Percentiles rank a stretch among this genome's conserved stretches.
phyloP scores from a whole-genome alignment of 495 filamentous ascomycete species.

The Emericellopsis terricola region DNA sequence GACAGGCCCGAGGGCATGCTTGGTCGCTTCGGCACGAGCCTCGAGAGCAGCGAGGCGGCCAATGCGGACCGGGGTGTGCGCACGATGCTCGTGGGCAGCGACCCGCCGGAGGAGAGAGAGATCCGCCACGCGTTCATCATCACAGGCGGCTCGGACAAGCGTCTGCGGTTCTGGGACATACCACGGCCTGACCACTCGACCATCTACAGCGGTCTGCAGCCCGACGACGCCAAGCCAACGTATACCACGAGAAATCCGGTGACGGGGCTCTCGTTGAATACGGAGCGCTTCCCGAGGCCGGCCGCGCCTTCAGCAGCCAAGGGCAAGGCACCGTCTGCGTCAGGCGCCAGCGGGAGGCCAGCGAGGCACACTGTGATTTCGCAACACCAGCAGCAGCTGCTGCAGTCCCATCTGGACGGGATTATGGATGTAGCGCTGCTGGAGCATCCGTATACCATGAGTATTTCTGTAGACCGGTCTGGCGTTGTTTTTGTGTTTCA shows the following conservation, averaged over 20 bases:
- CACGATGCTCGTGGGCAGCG: slow-evolving; percentile 36
- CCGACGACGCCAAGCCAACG: slow-evolving; percentile 49
- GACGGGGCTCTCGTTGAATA: slow-evolving; percentile 48
- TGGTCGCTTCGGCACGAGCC: slow-evolving; percentile 61
- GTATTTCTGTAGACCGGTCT: slow-evolving; percentile 75
- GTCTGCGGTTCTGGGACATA: slow-evolving; percentile 86
- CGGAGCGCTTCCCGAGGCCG: slow-evolving; percentile 43
- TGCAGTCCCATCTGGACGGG: slow-evolving; percentile 75
- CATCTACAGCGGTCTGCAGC: slow-evolving; percentile 62
- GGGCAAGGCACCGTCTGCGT: slow-evolving; percentile 14
- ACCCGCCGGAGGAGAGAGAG: slow-evolving; percentile 38
- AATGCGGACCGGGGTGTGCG: slow-evolving; percentile 38
- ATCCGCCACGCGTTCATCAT: slow-evolving; percentile 52
- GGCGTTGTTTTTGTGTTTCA: slow-evolving; percentile 81
- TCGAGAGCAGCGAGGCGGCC: slow-evolving; percentile 32
- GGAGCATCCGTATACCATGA: slow-evolving; percentile 83
- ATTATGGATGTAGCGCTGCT: slow-evolving; percentile 78
- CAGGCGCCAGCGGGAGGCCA: slow-evolving; percentile 14
- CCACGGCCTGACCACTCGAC: slow-evolving; percentile 49
- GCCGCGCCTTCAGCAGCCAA: slow-evolving; percentile 22
- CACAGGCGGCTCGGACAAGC: slow-evolving; percentile 75
- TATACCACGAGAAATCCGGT: slow-evolving; percentile 57
- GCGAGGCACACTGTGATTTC: slow-evolving; percentile 75
- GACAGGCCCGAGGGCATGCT: slow-evolving; percentile 81
- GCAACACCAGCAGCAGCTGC: slow-evolving; percentile 66